phyloP scores from a whole-genome alignment of 2,329 filamentous ascomycete species.

The Cucurbitaria berberidis region DNA sequence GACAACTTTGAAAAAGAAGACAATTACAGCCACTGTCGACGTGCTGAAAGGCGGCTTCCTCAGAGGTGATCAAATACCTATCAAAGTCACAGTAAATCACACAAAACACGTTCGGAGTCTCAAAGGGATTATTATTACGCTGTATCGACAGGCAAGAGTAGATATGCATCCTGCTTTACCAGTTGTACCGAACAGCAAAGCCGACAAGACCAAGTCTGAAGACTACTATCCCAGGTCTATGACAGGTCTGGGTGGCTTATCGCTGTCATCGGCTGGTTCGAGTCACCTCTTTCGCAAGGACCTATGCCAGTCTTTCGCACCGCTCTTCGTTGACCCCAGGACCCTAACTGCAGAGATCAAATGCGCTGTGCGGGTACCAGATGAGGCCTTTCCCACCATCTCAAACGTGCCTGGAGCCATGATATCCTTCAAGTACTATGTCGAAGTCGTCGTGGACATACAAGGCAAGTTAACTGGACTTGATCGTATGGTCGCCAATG shows the following conservation, averaged over 20 bases:
- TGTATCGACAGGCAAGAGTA: conserved; percentile 89
- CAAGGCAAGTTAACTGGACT: conserved; percentile 84
- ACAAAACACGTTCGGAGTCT: conserved; percentile 89
- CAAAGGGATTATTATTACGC: conserved; percentile 88
- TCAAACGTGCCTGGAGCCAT: conserved; percentile 86
- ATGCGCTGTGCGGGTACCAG: conserved; percentile 82
- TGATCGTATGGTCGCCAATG: conserved; percentile 66
- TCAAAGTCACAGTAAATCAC: conserved; percentile 84
- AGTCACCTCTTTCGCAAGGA: conserved; percentile 97
- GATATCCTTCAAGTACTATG: conserved; percentile 92
- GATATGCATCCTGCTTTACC: conserved; percentile 75
- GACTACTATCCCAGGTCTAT: conserved; percentile 87
- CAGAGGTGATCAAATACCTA: conserved; percentile 80
- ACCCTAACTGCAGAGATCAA: conserved; percentile 81
- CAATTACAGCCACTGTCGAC: conserved; percentile 86
- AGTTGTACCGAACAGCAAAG: conserved; percentile 66
- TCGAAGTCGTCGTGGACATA: conserved; percentile 91
- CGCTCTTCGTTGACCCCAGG: conserved; percentile 83
- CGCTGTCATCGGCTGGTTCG: conserved; percentile 82
- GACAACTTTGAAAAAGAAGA: conserved; percentile 67
- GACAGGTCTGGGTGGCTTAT: conserved; percentile 84
- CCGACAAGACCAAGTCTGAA: conserved; percentile 74
- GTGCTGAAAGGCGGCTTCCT: conserved; percentile 82
- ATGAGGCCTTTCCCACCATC: conserved; percentile 92
- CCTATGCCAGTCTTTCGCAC: conserved; percentile 84